These are phyloP conservation scores for Hypoxylon sp. DNA, from an alignment of 2,329 filamentous ascomycete species.

Conservation along the genomic window DNA sequence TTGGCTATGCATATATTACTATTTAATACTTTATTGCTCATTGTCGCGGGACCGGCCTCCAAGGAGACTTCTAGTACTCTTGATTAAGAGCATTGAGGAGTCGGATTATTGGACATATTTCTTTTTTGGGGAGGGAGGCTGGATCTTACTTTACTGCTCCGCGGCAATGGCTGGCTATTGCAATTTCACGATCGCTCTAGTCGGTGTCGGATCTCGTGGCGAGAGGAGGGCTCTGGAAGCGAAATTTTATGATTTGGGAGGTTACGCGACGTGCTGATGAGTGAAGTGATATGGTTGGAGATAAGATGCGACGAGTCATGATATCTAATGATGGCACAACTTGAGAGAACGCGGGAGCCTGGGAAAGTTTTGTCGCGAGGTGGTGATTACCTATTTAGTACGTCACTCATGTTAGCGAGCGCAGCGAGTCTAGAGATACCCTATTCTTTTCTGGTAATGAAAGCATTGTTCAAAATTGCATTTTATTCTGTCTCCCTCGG, in stretches of 20 bases:
- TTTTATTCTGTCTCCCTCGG: not conserved
- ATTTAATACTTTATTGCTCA: constrained; percentile 38
- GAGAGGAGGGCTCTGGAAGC: constrained; percentile 49
- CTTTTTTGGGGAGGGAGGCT: constrained; percentile 27
- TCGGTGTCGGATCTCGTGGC: constrained; percentile 16
- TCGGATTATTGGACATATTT: constrained; percentile 15
- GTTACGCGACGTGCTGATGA: constrained; percentile 18
- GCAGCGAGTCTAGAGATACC: constrained; percentile 46
- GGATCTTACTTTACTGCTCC: constrained; percentile 23
- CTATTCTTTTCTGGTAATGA: constrained; percentile 43
- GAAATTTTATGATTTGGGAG: constrained; percentile 15
- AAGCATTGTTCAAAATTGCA: constrained; percentile 31
- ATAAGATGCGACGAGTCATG: constrained; percentile 30
- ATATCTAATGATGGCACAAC: constrained; percentile 31
- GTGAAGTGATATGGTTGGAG: constrained; percentile 25
- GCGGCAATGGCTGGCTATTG: constrained; percentile 41
- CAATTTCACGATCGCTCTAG: constrained; percentile 18
- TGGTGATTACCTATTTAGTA: constrained; percentile 28
- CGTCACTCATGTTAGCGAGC: constrained; percentile 36
- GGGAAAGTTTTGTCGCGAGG: constrained; percentile 39
- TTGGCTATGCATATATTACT: constrained; percentile 13
- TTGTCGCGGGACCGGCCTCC: constrained; percentile 44
- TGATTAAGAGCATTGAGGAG: constrained; percentile 20
- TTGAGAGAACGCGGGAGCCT: constrained; percentile 23
- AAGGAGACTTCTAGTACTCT: constrained; percentile 19